phyloP scores from a whole-genome alignment of 768 basidiomycete genomes.

The Boletus rufocinnamomeus region DNA sequence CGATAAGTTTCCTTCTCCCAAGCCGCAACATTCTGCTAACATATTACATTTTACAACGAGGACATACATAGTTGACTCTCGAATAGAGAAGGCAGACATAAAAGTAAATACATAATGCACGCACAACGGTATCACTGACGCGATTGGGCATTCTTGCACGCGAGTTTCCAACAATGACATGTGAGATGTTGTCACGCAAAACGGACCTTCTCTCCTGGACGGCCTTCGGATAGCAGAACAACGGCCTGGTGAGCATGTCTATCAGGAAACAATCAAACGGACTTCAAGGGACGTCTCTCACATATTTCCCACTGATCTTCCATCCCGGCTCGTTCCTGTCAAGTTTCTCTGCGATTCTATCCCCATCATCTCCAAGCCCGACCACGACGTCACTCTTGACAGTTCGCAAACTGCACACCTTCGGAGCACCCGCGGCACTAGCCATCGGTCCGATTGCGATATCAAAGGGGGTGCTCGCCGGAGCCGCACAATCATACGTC shows the following conservation, averaged over 20 bases:
- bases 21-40: not conserved
- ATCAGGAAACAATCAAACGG: slow-evolving; percentile 18
- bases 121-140: slow-evolving; percentile 2
- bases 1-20: not conserved
- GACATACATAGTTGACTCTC: slow-evolving; percentile 6
- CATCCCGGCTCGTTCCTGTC: slow-evolving; percentile 88
- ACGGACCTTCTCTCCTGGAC: slow-evolving; percentile 86
- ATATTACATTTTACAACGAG: slow-evolving; percentile 1
- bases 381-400: slow-evolving; percentile 97
- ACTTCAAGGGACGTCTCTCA: slow-evolving; percentile 42
- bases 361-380: slow-evolving; percentile 69
- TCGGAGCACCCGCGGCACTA: slow-evolving; percentile 83
- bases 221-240: slow-evolving; percentile 83
- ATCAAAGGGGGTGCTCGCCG: slow-evolving; percentile 85
- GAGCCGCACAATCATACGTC: slow-evolving; percentile 85
- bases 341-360: slow-evolving; percentile 72
- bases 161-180: not conserved
- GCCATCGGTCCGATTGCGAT: slow-evolving; percentile 93
- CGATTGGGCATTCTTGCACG: not conserved
- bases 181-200: slow-evolving; percentile 48
- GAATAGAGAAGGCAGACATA: not conserved
- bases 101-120: slow-evolving; percentile 1
- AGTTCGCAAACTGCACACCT: slow-evolving; percentile 82
- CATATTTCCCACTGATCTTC: slow-evolving; percentile 98
- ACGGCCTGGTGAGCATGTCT: slow-evolving; percentile 58